phyloP scores from a whole-genome alignment of 2,329 filamentous ascomycete genomes.

The Sporothrix globosa region DNA sequence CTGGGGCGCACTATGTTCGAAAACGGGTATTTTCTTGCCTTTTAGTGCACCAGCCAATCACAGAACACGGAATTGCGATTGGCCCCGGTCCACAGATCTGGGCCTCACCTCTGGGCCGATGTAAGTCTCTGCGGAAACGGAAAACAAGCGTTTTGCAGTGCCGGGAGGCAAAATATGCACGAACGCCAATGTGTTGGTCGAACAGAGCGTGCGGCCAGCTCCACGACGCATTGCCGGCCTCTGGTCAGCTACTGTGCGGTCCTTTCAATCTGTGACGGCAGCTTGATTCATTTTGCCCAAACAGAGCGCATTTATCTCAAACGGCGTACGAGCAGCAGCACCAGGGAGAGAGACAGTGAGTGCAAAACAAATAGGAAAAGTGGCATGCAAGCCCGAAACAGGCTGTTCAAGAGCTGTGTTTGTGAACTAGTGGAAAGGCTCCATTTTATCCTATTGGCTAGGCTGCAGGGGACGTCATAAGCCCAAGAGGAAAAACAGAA shows the following conservation, averaged over 20 bases:
- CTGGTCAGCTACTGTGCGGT: neutral
- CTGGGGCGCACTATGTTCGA: conserved; percentile 30
- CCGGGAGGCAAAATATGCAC: neutral
- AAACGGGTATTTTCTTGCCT: conserved; percentile 29
- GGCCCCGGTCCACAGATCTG: conserved; percentile 21
- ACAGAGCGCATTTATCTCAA: conserved; percentile 3
- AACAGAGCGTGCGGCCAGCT: neutral
- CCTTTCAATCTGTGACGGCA: neutral
- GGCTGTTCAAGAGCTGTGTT: neutral
- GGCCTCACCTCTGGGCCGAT: conserved; percentile 7
- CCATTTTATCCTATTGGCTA: conserved; percentile 32
- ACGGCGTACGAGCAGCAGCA: neutral
- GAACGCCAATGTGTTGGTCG: neutral
- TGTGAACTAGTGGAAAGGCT: neutral
- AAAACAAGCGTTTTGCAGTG: neutral
- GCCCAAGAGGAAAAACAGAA: conserved; percentile 18
- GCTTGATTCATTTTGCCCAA: neutral
- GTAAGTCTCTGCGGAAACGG: neutral
- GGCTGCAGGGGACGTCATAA: conserved; percentile 3
- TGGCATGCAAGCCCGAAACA: too few species aligned
- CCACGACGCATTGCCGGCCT: neutral
- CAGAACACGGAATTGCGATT: conserved; percentile 33
- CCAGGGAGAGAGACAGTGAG: neutral
- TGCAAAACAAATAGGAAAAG: neutral
- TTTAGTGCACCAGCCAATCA: conserved; percentile 31